Base-by-base conservation (phyloP, 768 basidiomycete species). In the Tephrocybe sp. region DNA sequence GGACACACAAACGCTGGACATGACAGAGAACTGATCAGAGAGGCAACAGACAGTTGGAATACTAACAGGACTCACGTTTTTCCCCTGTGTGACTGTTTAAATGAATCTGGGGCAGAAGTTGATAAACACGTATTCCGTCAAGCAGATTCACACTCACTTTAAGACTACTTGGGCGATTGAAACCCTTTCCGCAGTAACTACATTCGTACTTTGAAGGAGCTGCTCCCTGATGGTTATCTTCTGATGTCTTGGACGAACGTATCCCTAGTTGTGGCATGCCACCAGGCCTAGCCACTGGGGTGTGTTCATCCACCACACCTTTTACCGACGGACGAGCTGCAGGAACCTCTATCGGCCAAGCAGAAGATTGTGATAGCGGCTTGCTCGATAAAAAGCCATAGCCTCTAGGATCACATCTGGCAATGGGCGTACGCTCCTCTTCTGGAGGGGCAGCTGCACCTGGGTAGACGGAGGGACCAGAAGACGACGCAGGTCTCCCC, bases 31-130 rank as follows among this genome's bases (percentile, higher is more conserved):
- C 50, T 30, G 51, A 42, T 48, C 51, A 56, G 51, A 30, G 45
- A 33, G 46, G 45, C 38, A 53, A 54, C 51, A 32, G 45, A 45
- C 43, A 42, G 10, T 32, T 42, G 41, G 22, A 34, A 36, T 51
- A 39, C 48, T 40, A 31, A 48, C 43, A 40, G 31, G 20, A 73
- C 85, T 74, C 64, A 91, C 89, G 89, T 72, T 86, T 90, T 66
- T 88, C 87, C 55, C 88, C 89, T 0, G 88, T 90, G 66, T 92
- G 89, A 59, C 87, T 89, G 56, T 92, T 89, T 55, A 87, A 67
- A 67, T 92, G 89, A 57, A 89, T 91, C 89, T 91, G 53, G 14
- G 52, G 40, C 53, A 45, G 26, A 26, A 48, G 14, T 46, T 33
- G 38, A 34, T 57, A 38, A 54, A 41, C 48, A 48, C 36, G 44